phyloP scores from a whole-genome alignment of 106 monocot species.

The Platanthera zijinensis region DNA sequence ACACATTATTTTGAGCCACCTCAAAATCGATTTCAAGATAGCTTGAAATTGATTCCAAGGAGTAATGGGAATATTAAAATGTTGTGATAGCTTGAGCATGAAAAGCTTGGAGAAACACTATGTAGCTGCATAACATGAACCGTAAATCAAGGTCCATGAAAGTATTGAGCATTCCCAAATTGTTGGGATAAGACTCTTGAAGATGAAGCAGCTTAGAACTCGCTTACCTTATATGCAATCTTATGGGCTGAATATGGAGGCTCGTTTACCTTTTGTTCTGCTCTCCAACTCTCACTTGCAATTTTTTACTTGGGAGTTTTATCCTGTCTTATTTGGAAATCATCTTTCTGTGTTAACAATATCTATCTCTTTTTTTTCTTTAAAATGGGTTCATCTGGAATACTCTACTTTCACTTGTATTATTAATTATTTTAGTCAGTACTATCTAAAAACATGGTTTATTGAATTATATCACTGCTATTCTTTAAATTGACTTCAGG shows the following conservation, averaged over 20 bases:
- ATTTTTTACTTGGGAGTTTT: background rate
- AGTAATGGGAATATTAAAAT: too few species aligned
- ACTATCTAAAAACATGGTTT: background rate
- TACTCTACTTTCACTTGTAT: background rate
- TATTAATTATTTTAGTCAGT: background rate
- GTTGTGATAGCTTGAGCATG: too few species aligned
- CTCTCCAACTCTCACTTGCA: background rate
- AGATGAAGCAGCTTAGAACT: too few species aligned
- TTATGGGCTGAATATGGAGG: too few species aligned
- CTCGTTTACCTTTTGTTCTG: background rate
- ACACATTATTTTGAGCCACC: too few species aligned
- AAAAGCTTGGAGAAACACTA: background rate
- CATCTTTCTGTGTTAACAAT: background rate
- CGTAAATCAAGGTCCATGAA: background rate
- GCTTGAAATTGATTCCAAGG: too few species aligned
- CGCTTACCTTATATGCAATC: too few species aligned
- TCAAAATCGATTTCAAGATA: too few species aligned
- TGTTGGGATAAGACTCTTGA: too few species aligned
- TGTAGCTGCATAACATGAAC: background rate
- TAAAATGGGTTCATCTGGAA: background rate
- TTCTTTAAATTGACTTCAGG: conserved; percentile 27
- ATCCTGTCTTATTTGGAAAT: background rate
- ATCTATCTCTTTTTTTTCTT: background rate
- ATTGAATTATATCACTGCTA: background rate
- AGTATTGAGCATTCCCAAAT: background rate